Evolutionary conservation across 306 rosid species (phyloP).

Genomic region (Cicer bijugum): DNA sequence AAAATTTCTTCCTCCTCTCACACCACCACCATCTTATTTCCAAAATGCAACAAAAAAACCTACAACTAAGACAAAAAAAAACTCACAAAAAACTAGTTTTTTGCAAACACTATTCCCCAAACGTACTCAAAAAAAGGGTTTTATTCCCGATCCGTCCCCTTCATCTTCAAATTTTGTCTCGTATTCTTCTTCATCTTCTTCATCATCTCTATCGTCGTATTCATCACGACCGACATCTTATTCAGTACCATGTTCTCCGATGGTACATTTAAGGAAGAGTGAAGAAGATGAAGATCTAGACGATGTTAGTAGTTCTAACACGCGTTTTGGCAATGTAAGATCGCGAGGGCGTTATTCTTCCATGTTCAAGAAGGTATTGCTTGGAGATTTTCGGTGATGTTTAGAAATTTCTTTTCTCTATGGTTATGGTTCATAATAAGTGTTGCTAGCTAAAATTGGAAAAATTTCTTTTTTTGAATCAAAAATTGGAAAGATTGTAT

Average conservation of each 20-base stretch:
- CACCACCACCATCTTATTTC: conserved; percentile 58
- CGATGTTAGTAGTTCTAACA: conserved; percentile 43
- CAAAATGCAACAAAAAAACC: conserved; percentile 45
- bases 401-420: neutral
- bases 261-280: conserved; percentile 38
- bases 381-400: conserved; percentile 48
- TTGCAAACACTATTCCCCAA: conserved; percentile 54
- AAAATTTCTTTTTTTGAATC: conserved; percentile 4
- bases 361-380: conserved; percentile 62
- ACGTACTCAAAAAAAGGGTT: conserved; percentile 36
- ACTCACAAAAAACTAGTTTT: conserved; percentile 38
- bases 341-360: conserved; percentile 55
- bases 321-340: conserved; percentile 42
- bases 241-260: conserved; percentile 56
- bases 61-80: conserved; percentile 35
- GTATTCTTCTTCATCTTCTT: conserved; percentile 48
- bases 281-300: conserved; percentile 40
- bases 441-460: conserved; percentile 8
- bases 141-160: neutral
- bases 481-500: conserved; percentile 40
- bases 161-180: conserved; percentile 32
- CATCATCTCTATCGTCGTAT: conserved; percentile 41
- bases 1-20: conserved; percentile 52
- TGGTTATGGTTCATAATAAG: conserved; percentile 23
- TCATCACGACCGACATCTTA: conserved; percentile 31